phyloP scores from a whole-genome alignment of 192 early-diverging fungal genomes.

The Mortierella claussenii region DNA sequence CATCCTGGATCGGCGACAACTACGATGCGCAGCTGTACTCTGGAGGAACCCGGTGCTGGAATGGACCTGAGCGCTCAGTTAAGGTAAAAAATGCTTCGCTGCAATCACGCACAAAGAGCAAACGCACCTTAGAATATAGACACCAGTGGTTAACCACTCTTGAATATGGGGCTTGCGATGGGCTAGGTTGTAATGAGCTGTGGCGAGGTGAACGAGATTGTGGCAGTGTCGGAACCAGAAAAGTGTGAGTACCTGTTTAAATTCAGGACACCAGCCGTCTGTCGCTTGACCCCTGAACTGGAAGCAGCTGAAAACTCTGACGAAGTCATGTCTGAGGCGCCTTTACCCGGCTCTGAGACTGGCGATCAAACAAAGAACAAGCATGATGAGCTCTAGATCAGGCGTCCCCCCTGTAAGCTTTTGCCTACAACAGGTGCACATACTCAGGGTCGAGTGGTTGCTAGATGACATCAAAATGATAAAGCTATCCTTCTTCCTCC shows the following conservation, averaged over 20 bases:
- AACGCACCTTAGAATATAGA: too few relatives aligned
- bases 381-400: conserved; percentile 17
- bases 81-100: too few relatives aligned
- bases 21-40: conserved; percentile 76
- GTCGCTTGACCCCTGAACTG: conserved; percentile 34
- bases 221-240: conserved; percentile 84
- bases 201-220: conserved; percentile 73
- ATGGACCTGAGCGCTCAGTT: conserved; percentile 89
- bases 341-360: neutral
- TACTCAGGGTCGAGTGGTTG: too few relatives aligned
- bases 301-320: neutral
- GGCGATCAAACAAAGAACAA: neutral
- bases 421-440: neutral
- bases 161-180: too few relatives aligned
- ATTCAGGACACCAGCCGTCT: conserved; percentile 87
- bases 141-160: too few relatives aligned
- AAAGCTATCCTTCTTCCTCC: too few relatives aligned
- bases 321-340: conserved; percentile 3
- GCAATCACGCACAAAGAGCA: too few relatives aligned
- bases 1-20: conserved; percentile 58
- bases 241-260: conserved; percentile 92
- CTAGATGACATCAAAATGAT: too few relatives aligned
- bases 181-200: conserved; percentile 66
- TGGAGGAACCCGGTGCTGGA: conserved; percentile 92
- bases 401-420: too few relatives aligned